Base-by-base conservation (phyloP, 495 filamentous ascomycete genomes). In the Penicillium coprophilum region DNA sequence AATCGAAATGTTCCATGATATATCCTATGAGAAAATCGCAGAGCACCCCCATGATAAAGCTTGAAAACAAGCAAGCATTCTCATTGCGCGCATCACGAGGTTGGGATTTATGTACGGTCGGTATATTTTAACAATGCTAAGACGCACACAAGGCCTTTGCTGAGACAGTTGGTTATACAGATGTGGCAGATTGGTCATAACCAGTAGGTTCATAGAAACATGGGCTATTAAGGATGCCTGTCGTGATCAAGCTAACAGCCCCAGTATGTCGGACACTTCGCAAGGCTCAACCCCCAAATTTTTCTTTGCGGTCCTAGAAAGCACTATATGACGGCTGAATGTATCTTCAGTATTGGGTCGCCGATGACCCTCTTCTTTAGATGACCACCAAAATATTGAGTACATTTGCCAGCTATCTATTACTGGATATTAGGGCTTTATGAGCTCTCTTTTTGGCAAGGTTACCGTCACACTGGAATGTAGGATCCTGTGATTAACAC, bases 391-490 rank as follows among this genome's bases (percentile, higher is more conserved):
- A n/a, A 38, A 38, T 38, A 2, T 38, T 38, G 34, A 0, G 10
- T 9, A 17, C 15, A n/a, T 2, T 38, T 17, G 6, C 6, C n/a
- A 17, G 34, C 7, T 17, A 17, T 17, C 17, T 4, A 38, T 17
- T 38, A 9, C 34, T 17, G 17, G 12, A 15, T 7, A n/a, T n/a
- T n/a, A n/a, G n/a, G n/a, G n/a, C n/a, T n/a, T 38, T n/a, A 38
- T 38, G n/a, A 6, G 15, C n/a, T 17, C 34, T 38, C 15, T 38
- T 2, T 38, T 38, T 38, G 39, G n/a, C 4, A 34, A 40, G 23
- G 34, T 51, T 51, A 17, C 49, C 34, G 19, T 53, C 6, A 10
- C 50, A 15, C 36, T n/a, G 50, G 50, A 53, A 53, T 53, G 50
- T 5, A 53, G 50, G 50, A 39, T 21, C 15, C 19, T 7, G 19